These are phyloP conservation scores for Psidium guajava DNA, from an alignment of 345 rosid species.

Conservation along the genomic window DNA sequence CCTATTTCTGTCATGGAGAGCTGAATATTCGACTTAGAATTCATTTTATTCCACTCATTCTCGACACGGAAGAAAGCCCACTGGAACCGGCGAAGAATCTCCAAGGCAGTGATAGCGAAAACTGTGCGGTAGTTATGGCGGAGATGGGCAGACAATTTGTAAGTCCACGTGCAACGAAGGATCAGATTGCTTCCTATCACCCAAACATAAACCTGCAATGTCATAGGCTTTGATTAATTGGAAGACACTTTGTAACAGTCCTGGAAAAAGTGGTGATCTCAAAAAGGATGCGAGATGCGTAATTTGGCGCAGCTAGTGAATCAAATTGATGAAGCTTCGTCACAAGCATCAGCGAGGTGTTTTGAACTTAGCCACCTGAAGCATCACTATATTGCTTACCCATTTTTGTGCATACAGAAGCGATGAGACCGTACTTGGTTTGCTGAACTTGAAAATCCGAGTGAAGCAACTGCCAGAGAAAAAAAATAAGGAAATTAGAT, in stretches of 20 bases:
- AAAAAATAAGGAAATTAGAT: neutral
- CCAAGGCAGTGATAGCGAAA: constrained; percentile 67
- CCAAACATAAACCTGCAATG: constrained; percentile 72
- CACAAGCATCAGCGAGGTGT: neutral
- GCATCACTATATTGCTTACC: constrained; percentile 36
- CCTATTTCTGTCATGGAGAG: constrained; percentile 22
- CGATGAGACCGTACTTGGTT: constrained; percentile 39
- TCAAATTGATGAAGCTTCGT: neutral
- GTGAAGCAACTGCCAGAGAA: constrained; percentile 55
- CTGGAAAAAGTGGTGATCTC: neutral
- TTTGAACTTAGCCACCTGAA: neutral
- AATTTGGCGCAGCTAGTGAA: neutral
- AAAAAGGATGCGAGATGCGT: neutral
- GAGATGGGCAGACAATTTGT: constrained; percentile 92
- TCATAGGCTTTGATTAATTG: neutral
- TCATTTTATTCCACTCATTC: constrained; percentile 82
- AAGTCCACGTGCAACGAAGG: constrained; percentile 93
- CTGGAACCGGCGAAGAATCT: constrained; percentile 79
- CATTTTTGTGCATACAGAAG: constrained; percentile 64
- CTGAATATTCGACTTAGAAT: constrained; percentile 39
- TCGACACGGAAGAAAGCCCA: constrained; percentile 96
- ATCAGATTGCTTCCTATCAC: constrained; percentile 87
- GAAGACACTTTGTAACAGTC: neutral
- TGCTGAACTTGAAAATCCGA: constrained; percentile 71
- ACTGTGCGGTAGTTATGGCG: constrained; percentile 82